Conservation (phyloP, 2,329 filamentous ascomycete species). For the Hymenoscyphus fructigenus region DNA sequence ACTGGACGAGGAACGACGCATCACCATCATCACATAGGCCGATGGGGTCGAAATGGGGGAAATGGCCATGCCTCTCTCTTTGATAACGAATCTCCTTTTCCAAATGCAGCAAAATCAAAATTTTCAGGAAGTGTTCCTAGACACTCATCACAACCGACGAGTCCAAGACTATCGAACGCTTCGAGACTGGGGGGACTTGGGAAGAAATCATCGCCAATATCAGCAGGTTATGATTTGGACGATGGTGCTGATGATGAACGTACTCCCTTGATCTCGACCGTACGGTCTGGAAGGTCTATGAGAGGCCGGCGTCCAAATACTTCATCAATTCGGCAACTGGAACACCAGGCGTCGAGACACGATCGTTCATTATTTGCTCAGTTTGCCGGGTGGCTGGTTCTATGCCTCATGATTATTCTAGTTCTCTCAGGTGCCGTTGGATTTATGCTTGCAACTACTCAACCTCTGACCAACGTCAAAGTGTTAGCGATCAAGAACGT, state of each 20-base stretch:
- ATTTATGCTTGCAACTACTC: conserved; percentile 89
- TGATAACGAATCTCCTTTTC: conserved; percentile 76
- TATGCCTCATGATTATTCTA: conserved; percentile 78
- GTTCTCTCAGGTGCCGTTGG: conserved; percentile 82
- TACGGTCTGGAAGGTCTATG: conserved; percentile 62
- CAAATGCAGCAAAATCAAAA: conserved; percentile 63
- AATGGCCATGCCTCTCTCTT: conserved; percentile 71
- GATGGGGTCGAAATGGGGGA: conserved; percentile 69
- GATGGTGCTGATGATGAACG: conserved; percentile 85
- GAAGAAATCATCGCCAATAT: conserved; percentile 61
- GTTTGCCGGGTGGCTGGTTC: conserved; percentile 81
- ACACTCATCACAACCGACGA: conserved; percentile 65
- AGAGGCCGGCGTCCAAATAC: conserved; percentile 53
- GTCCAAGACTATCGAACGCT: conserved; percentile 58
- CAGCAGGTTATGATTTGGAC: conserved; percentile 74
- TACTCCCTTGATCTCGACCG: conserved; percentile 70
- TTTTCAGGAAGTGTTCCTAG: conserved; percentile 57
- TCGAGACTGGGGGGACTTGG: conserved; percentile 38
- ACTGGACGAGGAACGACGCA: conserved; percentile 66
- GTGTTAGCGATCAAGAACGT: conserved; percentile 84
- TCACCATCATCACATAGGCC: conserved; percentile 79
- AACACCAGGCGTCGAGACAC: conserved; percentile 67
- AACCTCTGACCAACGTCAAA: conserved; percentile 76
- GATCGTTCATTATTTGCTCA: conserved; percentile 65
- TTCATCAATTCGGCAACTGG: conserved; percentile 65